These are phyloP conservation scores for Elymus sibiricus DNA, from an alignment of 176 grass and related monocot species.

Conservation along the genomic window DNA sequence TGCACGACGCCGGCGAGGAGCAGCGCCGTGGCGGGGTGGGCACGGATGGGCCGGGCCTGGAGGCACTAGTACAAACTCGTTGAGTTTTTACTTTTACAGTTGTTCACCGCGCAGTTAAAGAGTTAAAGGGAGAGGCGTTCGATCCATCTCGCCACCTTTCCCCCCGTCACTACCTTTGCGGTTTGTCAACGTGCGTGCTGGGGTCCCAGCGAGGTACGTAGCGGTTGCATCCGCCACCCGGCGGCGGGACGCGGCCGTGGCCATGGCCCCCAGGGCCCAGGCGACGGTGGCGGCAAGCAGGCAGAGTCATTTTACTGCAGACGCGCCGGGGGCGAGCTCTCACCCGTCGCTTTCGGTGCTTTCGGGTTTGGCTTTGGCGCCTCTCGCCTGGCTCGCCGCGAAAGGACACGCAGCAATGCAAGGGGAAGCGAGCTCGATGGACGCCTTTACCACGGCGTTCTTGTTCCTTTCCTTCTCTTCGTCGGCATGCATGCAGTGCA, in stretches of 20 bases:
- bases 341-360: conserved; percentile 27
- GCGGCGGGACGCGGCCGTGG: neutral
- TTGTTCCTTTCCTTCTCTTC: neutral
- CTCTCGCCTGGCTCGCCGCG: neutral
- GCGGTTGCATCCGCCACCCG: too few relatives aligned
- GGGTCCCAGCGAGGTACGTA: neutral
- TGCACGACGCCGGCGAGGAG: neutral
- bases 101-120: neutral
- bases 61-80: too few relatives aligned
- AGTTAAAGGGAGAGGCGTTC: neutral
- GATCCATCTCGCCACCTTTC: too few relatives aligned
- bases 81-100: neutral
- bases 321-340: neutral
- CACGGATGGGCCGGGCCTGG: neutral
- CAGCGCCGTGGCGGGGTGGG: neutral
- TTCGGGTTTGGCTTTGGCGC: neutral
- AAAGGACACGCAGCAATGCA: neutral
- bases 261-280: neutral
- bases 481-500: neutral
- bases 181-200: neutral
- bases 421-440: neutral
- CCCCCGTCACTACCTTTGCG: neutral
- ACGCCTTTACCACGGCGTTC: neutral
- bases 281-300: neutral
- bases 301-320: neutral